These are phyloP conservation scores for Lizonia empirigonia DNA, from an alignment of 2,329 filamentous ascomycete species.

Conservation along the genomic window DNA sequence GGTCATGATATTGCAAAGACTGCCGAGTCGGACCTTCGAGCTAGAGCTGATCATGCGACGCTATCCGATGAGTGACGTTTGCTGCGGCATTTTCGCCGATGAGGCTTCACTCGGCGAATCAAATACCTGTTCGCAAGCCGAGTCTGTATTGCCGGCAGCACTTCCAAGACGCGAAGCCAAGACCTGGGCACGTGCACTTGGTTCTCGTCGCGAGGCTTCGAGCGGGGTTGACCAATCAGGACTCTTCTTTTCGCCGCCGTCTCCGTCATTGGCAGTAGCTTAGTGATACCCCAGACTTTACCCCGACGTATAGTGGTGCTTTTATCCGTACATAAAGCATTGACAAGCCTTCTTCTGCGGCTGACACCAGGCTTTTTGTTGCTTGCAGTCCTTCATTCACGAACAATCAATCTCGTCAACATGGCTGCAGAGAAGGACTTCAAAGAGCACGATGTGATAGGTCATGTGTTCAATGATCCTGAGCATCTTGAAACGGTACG, in stretches of 20 bases:
- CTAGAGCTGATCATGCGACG: conserved; percentile 3
- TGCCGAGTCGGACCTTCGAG: conserved; percentile 1
- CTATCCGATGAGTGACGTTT: not conserved
- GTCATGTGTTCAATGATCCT: conserved; percentile 4
- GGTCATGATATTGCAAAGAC: not conserved
- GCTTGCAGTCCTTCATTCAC: not conserved
- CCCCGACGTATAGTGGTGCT: conserved; percentile 4
- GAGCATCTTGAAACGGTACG: conserved; percentile 21
- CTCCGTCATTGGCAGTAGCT: conserved; percentile 11
- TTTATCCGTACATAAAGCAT: conserved; percentile 9
- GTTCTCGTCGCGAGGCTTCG: not conserved
- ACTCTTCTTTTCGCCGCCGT: not conserved
- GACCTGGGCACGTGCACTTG: not conserved
- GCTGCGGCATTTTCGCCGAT: conserved; percentile 3
- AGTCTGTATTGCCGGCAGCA: not conserved
- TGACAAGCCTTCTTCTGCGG: conserved; percentile 6
- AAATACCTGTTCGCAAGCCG: not conserved
- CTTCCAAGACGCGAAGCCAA: not conserved
- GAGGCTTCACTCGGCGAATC: conserved; percentile 1
- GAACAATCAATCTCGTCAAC: not conserved
- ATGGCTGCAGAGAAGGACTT: conserved; percentile 11
- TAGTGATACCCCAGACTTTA: conserved; percentile 10
- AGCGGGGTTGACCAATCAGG: conserved; percentile 11
- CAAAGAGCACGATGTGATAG: conserved; percentile 10
- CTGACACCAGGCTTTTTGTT: not conserved